Evolutionary conservation across 805 yeast species (phyloP).

Genomic region (Candida hungchunana): DNA sequence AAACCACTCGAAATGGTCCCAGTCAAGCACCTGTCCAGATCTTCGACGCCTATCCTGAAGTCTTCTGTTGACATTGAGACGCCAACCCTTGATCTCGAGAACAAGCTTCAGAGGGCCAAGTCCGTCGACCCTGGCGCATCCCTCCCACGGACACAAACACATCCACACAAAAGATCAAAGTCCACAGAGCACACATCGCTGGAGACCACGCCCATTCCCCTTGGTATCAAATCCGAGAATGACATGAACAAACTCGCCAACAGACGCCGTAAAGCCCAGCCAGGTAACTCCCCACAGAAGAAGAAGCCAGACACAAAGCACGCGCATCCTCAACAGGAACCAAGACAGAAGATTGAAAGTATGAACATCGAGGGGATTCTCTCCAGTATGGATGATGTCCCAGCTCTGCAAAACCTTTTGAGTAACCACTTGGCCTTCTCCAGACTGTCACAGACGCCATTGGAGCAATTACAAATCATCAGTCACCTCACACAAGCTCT

Average conservation of each 20-base stretch:
- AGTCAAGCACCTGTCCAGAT: constrained; percentile 12
- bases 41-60: constrained; percentile 12
- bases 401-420: constrained; percentile 58
- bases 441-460: constrained; percentile 80
- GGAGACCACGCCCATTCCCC: constrained; percentile 13
- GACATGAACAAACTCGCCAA: constrained; percentile 18
- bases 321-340: constrained; percentile 11
- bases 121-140: constrained; percentile 11
- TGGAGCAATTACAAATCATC: constrained; percentile 63
- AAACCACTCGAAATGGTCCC: constrained; percentile 10
- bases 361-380: constrained; percentile 29
- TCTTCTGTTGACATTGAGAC: constrained; percentile 3
- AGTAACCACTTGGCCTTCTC: constrained; percentile 89
- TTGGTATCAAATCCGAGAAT: constrained; percentile 14
- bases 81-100: background rate
- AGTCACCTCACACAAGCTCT: constrained; percentile 49
- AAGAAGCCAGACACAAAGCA: constrained; percentile 21
- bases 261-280: constrained; percentile 30
- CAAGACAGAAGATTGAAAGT: constrained; percentile 27
- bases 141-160: background rate
- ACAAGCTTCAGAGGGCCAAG: constrained; percentile 8
- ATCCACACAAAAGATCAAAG: constrained; percentile 10
- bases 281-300: constrained; percentile 29
- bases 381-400: constrained; percentile 36
- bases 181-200: constrained; percentile 15